Evolutionary conservation across 177 flowering plant species (phyloP), one percentile per base, ranked within the genome.

Genomic region (Vitis hybrid): DNA sequence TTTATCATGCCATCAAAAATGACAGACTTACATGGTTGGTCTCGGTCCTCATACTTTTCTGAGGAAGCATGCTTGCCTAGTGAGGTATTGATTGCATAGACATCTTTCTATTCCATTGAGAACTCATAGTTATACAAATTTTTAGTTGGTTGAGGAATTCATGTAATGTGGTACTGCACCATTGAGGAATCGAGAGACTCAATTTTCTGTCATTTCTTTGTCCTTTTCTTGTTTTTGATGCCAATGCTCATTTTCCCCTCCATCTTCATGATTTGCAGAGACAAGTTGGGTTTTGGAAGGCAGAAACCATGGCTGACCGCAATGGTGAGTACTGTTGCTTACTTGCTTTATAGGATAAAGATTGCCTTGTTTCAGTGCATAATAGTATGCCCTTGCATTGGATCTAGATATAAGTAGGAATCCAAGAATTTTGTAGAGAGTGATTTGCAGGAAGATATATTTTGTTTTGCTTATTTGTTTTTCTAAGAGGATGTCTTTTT

Each of bases 221-320:
- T 58, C 6, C 51, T 71, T 56, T 23, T 13, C 1, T 62, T 62
- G 11, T 65, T 18, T 62, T 68, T 62, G 17, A 56, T 61, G 58
- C 21, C 32, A 34, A 18, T 15, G 51, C 51, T 51, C 17, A 21
- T 66, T 14, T 60, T 62, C 64, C 56, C 9, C 26, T 34, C 48
- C 57, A 9, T 32, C 63, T 67, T 12, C 65, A 15, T 52, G 2
- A 45, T 74, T 76, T 52, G 80, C 91, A 85, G 97, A 83, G 87
- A 72, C 86, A 85, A 64, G 72, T 81, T 68, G 91, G 90, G n/a
- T 83, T 86, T 65, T 82, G 88, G 91, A 89, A 84, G 74, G 58
- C 80, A 14, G 87, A 84, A 52, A 62, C 72, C 19, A 63, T 72
- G 74, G 60, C 75, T 65, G 73, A 79, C 65, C 76, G 73, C 48